Conservation (phyloP, 805 yeast species). For the Zygoascus flipseniorum region DNA sequence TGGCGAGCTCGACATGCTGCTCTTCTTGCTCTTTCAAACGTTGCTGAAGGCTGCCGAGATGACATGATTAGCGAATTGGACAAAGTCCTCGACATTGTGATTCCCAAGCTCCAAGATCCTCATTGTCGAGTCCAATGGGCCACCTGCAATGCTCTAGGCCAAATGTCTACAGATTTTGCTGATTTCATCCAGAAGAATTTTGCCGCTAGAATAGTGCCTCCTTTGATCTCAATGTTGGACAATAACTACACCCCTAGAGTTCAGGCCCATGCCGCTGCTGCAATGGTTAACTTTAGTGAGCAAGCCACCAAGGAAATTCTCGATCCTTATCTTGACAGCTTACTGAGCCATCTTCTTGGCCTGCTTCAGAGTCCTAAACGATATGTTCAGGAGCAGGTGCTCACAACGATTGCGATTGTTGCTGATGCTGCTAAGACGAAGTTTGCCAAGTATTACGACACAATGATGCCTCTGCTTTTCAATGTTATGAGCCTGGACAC, state of each 20-base stretch:
- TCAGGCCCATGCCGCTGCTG: constrained; percentile 98
- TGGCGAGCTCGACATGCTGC: constrained; percentile 98
- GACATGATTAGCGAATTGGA: constrained; percentile 76
- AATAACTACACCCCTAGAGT: constrained; percentile 69
- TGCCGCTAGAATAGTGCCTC: constrained; percentile 76
- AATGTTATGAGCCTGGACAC: constrained; percentile 71
- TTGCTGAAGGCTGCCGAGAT: constrained; percentile 95
- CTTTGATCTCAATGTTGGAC: constrained; percentile 72
- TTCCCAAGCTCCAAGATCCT: constrained; percentile 76
- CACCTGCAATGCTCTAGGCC: constrained; percentile 94
- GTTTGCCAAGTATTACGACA: constrained; percentile 86
- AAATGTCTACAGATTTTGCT: constrained; percentile 93
- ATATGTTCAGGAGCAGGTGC: constrained; percentile 94
- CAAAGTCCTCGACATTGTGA: constrained; percentile 69
- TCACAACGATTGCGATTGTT: constrained; percentile 92
- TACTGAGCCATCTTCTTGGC: constrained; percentile 64
- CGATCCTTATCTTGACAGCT: constrained; percentile 85
- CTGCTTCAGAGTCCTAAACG: constrained; percentile 78
- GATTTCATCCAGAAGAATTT: constrained; percentile 76
- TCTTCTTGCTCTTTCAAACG: constrained; percentile 90
- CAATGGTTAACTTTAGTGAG: constrained; percentile 90
- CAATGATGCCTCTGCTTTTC: constrained; percentile 82
- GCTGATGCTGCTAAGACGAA: constrained; percentile 92
- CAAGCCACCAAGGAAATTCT: constrained; percentile 78
- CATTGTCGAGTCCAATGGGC: constrained; percentile 97